phyloP scores from a whole-genome alignment of 2,329 filamentous ascomycete genomes.

The Periconia digitata region DNA sequence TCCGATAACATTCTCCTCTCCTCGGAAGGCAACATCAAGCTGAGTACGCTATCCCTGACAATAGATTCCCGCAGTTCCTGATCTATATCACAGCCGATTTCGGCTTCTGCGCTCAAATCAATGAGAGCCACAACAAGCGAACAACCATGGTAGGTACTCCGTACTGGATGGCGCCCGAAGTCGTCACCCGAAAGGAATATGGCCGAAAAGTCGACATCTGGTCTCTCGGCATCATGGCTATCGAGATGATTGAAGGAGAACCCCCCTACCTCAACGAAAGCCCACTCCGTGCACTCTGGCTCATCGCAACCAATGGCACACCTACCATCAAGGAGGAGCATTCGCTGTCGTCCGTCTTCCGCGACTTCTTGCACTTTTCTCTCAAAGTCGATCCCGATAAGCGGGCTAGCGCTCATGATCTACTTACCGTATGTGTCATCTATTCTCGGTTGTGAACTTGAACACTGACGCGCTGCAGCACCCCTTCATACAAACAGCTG shows the following conservation, averaged over 20 bases:
- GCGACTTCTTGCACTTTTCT: conserved; percentile 89
- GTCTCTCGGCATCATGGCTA: conserved; percentile 98
- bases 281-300: conserved; percentile 85
- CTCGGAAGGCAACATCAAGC: conserved; percentile 92
- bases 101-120: conserved; percentile 97
- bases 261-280: conserved; percentile 96
- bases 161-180: conserved; percentile 99
- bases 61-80: conserved; percentile 1
- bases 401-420: conserved; percentile 89
- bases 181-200: conserved; percentile 96
- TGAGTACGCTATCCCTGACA: conserved; percentile 65
- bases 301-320: conserved; percentile 96
- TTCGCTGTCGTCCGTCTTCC: conserved; percentile 76
- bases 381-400: conserved; percentile 97
- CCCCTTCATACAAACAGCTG: conserved; percentile 55
- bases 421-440: conserved; percentile 73
- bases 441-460: conserved; percentile 5
- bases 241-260: conserved; percentile 99
- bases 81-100: conserved; percentile 72
- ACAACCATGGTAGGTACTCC: conserved; percentile 99
- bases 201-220: conserved; percentile 98
- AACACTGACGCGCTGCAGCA: conserved; percentile 33
- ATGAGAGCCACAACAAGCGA: conserved; percentile 93
- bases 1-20: conserved; percentile 97
- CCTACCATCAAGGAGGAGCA: conserved; percentile 93